Conservation (phyloP, 805 yeast species). For the Vanderwaltozyma yarrowii region DNA sequence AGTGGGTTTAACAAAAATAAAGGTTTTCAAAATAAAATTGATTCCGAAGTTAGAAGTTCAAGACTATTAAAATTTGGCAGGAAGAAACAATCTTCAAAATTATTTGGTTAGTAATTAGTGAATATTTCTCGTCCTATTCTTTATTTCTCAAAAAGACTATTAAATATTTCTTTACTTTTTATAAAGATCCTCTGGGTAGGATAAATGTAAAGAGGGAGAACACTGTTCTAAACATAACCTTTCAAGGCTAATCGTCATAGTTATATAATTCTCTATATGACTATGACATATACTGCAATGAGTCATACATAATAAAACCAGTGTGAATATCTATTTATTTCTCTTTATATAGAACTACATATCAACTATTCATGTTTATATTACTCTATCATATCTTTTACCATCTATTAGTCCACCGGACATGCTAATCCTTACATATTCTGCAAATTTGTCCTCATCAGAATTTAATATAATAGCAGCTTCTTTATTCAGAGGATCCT, state of each 20-base stretch:
- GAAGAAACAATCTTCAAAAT: constrained; percentile 1
- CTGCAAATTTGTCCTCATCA: constrained; percentile 40
- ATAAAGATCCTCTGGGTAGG: constrained; percentile 3
- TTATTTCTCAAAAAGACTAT: too few relatives aligned
- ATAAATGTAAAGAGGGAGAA: neutral
- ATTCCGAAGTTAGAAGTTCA: neutral
- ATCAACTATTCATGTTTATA: constrained; percentile 5
- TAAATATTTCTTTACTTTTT: neutral
- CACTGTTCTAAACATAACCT: too few relatives aligned
- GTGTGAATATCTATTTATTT: neutral
- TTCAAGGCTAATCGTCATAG: too few relatives aligned
- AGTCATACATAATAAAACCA: too few relatives aligned
- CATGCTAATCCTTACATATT: constrained; percentile 56
- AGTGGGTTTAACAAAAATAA: neutral
- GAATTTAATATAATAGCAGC: constrained; percentile 56
- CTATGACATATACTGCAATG: too few relatives aligned
- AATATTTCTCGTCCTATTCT: too few relatives aligned
- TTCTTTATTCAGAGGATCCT: constrained; percentile 86
- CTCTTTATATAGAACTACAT: too few relatives aligned
- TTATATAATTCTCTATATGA: too few relatives aligned
- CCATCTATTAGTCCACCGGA: constrained; percentile 55
- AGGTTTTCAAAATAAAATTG: neutral
- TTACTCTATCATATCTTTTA: constrained; percentile 54
- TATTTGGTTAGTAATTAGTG: neutral
- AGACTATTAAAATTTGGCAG: constrained; percentile 1